Conservation (phyloP, 768 basidiomycete species). For the Strobilomyces dryophilus region DNA sequence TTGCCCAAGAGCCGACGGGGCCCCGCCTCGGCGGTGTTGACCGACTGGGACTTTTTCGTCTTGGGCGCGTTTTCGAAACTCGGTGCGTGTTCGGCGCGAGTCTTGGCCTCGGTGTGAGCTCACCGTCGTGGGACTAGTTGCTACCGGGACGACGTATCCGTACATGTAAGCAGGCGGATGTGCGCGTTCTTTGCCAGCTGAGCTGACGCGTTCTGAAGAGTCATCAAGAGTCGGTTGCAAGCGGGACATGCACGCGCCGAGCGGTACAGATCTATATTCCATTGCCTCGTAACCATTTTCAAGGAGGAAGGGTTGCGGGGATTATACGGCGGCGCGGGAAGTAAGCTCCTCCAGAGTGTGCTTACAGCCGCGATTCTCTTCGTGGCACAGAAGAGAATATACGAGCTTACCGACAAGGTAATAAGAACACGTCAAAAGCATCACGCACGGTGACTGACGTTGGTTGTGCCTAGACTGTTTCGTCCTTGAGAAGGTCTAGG, state of each 20-base stretch:
- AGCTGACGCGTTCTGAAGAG: slow-evolving; percentile 30
- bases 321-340: slow-evolving; percentile 80
- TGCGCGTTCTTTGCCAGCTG: not conserved
- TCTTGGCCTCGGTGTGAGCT: not conserved
- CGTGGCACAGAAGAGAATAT: slow-evolving; percentile 80
- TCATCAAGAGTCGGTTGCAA: slow-evolving; percentile 78
- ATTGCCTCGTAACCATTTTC: slow-evolving; percentile 76
- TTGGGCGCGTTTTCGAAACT: slow-evolving; percentile 95
- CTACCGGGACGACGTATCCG: slow-evolving; percentile 63
- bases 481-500: slow-evolving; percentile 8
- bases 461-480: slow-evolving; percentile 10
- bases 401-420: slow-evolving; percentile 61
- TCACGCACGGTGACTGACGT: not conserved
- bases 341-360: slow-evolving; percentile 89
- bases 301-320: slow-evolving; percentile 77
- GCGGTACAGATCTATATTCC: slow-evolving; percentile 70
- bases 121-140: slow-evolving; percentile 31
- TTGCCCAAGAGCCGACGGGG: slow-evolving; percentile 45
- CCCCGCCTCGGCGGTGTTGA: slow-evolving; percentile 47
- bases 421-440: not conserved
- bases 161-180: slow-evolving; percentile 49
- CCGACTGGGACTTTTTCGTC: slow-evolving; percentile 89
- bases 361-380: slow-evolving; percentile 94
- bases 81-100: slow-evolving; percentile 36
- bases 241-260: slow-evolving; percentile 65